Conservation (phyloP, 2,329 filamentous ascomycete species). For the Aspergillus arachidicola region DNA sequence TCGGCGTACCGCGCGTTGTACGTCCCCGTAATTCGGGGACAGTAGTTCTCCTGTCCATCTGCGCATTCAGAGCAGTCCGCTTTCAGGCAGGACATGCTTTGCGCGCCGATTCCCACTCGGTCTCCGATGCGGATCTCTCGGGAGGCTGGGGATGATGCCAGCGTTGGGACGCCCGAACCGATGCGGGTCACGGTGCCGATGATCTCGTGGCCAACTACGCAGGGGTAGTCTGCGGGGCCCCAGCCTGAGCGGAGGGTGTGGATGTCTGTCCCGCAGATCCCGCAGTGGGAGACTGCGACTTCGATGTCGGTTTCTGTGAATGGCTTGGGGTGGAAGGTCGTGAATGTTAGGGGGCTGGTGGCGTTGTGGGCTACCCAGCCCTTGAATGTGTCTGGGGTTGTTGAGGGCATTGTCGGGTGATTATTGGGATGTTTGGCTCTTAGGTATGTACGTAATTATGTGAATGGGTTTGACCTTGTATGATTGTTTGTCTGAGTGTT, state of each 20-base stretch:
- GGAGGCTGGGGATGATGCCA: conserved; percentile 27
- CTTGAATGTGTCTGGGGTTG: conserved; percentile 36
- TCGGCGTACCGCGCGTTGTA: conserved; percentile 41
- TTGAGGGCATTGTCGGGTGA: conserved; percentile 6
- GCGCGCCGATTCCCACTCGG: conserved; percentile 65
- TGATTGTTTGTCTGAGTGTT: neutral
- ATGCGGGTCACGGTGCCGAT: conserved; percentile 61
- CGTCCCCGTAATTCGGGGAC: conserved; percentile 38
- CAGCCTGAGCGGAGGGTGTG: conserved; percentile 60
- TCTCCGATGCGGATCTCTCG: conserved; percentile 60
- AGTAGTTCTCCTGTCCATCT: conserved; percentile 44
- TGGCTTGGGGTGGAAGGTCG: conserved; percentile 43
- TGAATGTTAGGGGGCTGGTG: conserved; percentile 35
- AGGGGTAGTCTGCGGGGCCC: conserved; percentile 45
- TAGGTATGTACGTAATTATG: no score
- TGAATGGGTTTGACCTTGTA: neutral
- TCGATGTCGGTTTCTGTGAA: conserved; percentile 66
- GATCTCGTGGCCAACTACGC: conserved; percentile 67
- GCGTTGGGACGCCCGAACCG: conserved; percentile 43
- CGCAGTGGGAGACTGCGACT: conserved; percentile 67
- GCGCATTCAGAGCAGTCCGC: conserved; percentile 46
- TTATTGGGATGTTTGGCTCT: neutral
- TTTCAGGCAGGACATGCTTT: conserved; percentile 57
- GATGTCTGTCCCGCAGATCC: conserved; percentile 66
- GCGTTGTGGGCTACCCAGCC: conserved; percentile 45